phyloP scores from a whole-genome alignment of 2,329 filamentous ascomycete genomes.

The Pyrenophora teres region DNA sequence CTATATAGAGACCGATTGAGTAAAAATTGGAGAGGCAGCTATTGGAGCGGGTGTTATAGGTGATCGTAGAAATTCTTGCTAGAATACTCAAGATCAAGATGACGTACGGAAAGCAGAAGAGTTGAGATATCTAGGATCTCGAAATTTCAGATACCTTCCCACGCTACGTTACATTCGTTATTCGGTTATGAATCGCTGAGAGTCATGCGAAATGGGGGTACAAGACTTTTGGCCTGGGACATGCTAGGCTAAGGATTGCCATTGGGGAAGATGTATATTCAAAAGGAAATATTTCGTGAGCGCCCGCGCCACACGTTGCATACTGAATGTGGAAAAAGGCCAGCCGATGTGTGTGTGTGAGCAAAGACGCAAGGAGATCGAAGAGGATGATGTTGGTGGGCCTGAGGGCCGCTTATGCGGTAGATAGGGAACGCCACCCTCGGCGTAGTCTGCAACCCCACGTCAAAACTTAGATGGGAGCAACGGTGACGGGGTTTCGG shows the following conservation, averaged over 20 bases:
- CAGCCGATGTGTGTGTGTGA: not conserved
- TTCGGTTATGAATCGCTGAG: slow-evolving; percentile 9
- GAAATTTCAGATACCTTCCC: slow-evolving; percentile 21
- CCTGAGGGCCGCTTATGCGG: not conserved
- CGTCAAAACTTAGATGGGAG: slow-evolving; percentile 14
- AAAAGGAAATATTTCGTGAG: not conserved
- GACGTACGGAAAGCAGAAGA: not conserved
- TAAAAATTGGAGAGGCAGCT: too few species aligned
- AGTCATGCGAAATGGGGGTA: not conserved
- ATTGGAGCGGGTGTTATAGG: too few species aligned
- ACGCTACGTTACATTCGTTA: slow-evolving; percentile 32
- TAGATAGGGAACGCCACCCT: too few species aligned
- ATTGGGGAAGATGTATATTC: not conserved
- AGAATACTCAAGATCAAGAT: not conserved
- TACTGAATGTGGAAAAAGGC: not conserved
- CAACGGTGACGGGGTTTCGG: slow-evolving; percentile 13
- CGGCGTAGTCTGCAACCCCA: not conserved
- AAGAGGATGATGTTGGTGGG: too few species aligned
- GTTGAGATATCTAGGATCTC: not conserved
- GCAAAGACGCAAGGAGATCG: too few species aligned
- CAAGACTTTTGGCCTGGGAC: not conserved
- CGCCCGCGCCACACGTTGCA: too few species aligned
- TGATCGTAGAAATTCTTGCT: too few species aligned
- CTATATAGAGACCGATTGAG: too few species aligned
- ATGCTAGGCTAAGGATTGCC: not conserved